Conservation (phyloP, 2,329 filamentous ascomycete genomes). For the Botrytis deweyae region DNA sequence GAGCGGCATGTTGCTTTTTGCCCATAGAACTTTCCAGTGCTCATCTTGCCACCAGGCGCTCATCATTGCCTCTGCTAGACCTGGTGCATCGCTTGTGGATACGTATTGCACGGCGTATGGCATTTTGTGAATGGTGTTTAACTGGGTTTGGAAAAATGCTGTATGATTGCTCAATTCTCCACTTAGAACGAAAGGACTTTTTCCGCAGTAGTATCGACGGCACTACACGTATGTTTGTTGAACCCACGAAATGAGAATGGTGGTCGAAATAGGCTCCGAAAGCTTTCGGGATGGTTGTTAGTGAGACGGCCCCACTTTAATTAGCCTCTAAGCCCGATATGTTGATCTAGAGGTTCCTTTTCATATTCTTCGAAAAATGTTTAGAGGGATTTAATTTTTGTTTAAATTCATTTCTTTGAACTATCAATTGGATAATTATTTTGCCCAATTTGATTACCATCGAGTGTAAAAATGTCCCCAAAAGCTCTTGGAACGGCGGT, state of each 20-base stretch:
- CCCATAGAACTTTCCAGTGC: neutral
- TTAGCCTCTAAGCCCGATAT: neutral
- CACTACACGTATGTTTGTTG: neutral
- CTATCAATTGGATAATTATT: neutral
- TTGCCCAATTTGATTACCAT: neutral
- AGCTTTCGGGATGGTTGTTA: neutral
- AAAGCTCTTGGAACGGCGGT: neutral
- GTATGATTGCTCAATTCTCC: neutral
- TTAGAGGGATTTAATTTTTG: neutral
- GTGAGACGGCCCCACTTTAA: neutral
- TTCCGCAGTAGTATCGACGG: neutral
- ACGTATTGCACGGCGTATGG: neutral
- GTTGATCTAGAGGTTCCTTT: neutral
- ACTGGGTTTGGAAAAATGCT: neutral
- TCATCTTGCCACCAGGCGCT: neutral
- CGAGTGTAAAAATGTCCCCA: neutral
- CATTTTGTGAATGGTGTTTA: neutral
- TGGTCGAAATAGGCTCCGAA: neutral
- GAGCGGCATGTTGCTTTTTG: neutral
- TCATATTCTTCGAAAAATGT: neutral
- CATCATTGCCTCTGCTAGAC: neutral
- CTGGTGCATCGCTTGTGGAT: neutral
- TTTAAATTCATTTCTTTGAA: neutral
- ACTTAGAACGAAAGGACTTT: rapidly evolving
- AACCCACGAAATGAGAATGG: neutral